These are phyloP conservation scores for Grosmannia serpens DNA, from an alignment of 2,329 filamentous ascomycete genomes.

Conservation along the genomic window DNA sequence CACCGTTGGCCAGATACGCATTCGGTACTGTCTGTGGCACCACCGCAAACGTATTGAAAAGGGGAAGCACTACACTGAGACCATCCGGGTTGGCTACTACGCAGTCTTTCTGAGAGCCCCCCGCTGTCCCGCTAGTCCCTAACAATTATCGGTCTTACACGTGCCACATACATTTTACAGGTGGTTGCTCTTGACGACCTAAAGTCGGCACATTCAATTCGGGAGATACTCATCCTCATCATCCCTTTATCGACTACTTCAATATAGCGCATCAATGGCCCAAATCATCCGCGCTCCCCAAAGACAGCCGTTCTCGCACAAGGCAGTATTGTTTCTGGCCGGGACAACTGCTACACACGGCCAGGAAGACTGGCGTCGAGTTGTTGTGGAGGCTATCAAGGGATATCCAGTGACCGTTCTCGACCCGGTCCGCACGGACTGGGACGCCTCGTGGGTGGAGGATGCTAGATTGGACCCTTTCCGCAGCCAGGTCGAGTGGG, in stretches of 20 bases:
- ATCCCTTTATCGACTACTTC: not conserved
- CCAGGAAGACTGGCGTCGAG: slow-evolving; percentile 38
- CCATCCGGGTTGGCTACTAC: slow-evolving; percentile 15
- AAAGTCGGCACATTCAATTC: no score
- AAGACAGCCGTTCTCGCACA: slow-evolving; percentile 7
- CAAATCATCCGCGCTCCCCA: slow-evolving; percentile 21
- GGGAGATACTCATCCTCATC: no score
- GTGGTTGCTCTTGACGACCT: no score
- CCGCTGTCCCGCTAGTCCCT: no score
- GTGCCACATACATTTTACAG: no score
- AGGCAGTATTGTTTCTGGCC: slow-evolving; percentile 41
- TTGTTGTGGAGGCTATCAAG: slow-evolving; percentile 28
- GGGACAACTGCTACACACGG: slow-evolving; percentile 34
- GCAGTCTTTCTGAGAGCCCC: slow-evolving; percentile 16
- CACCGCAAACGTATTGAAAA: slow-evolving; percentile 11
- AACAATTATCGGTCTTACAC: no score
- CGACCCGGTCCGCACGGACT: slow-evolving; percentile 45
- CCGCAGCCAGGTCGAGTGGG: slow-evolving; percentile 47
- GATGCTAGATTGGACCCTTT: slow-evolving; percentile 35
- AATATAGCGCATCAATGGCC: not conserved
- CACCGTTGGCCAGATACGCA: slow-evolving; percentile 21
- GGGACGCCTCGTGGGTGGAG: slow-evolving; percentile 42
- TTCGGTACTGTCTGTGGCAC: slow-evolving; percentile 19
- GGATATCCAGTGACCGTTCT: slow-evolving; percentile 39
- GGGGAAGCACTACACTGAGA: not conserved